Conservation (phyloP, 2,329 filamentous ascomycete genomes). For the Aspergillus caelatus region DNA sequence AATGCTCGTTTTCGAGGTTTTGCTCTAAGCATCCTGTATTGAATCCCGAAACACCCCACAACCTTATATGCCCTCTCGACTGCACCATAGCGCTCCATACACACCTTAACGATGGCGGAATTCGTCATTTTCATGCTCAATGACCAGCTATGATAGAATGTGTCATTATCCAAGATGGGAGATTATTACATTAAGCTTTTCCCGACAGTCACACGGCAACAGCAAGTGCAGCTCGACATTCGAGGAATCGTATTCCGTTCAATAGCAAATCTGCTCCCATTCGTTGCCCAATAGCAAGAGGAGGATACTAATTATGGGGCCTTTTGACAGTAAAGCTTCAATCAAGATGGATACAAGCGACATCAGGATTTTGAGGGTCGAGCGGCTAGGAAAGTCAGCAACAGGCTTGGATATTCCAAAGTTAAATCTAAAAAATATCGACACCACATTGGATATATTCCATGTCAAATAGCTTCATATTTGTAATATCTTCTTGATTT, state of each 20-base stretch:
- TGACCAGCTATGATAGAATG: background rate
- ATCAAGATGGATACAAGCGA: background rate
- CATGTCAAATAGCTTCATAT: background rate
- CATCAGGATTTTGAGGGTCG: background rate
- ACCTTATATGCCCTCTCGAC: background rate
- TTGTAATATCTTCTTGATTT: background rate
- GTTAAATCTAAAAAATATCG: background rate
- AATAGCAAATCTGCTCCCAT: background rate
- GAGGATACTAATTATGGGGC: background rate
- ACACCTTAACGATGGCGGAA: background rate
- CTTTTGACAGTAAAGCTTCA: background rate
- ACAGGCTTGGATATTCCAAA: background rate
- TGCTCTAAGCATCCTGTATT: background rate
- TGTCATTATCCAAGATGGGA: background rate
- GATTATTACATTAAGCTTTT: background rate
- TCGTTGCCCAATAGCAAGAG: background rate
- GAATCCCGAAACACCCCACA: background rate
- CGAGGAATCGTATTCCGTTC: background rate
- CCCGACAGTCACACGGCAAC: background rate
- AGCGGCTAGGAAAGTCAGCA: background rate
- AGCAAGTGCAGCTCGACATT: background rate
- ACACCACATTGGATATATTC: background rate
- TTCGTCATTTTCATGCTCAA: background rate
- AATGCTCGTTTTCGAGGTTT: background rate
- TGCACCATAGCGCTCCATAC: background rate